Base-by-base conservation (phyloP, 2,329 filamentous ascomycete genomes). In the Ceratocystiopsis brevicomis region DNA sequence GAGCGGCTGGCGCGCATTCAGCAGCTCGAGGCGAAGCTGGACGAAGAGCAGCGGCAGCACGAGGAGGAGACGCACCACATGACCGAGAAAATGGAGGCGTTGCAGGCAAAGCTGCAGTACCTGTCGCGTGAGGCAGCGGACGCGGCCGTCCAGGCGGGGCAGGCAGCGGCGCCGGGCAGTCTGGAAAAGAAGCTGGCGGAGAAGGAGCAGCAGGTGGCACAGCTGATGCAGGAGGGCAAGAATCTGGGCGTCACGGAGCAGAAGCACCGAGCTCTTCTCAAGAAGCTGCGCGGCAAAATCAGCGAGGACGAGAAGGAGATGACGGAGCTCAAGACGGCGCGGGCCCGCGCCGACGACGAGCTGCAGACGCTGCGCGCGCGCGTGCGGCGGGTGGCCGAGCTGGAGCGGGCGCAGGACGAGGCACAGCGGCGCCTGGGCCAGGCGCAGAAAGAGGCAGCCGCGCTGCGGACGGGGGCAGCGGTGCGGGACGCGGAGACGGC, bases 91-190 rank as follows among this genome's bases (percentile, higher is more conserved):
- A 90, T 95, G 44, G 90, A 98, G 63, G 81, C 87, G 4, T 63
- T 98, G 1, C 84, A 96, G 57, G 76, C 85, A 8, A 96, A 98
- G 56, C 64, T 98, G 25, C 80, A 87, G 51, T 95, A 92, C 54
- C 65, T 98, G 13, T 78, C 87, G 3, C 80, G 80, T 48, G 81
- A 87, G 54, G 78, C 82, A 13, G 74, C 81, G 0, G 79, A 87
- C 32, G 68, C 78, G 0, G 84, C 90, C 1, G 80, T 78, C 54
- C 73, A 76, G 50, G 70, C 76, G 8, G 76, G 74, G 3, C 62
- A 69, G n/a, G 63, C 68, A 19, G 75, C 80, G 1, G 63, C 71
- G 2, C 56, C 72, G 0, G 80, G 80, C 6, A 82, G 77, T 44
- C 45, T 67, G 2, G 82, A 93, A 50, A 83, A 79, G 57, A 86